These are phyloP conservation scores for Umbelopsis sp. DNA, from an alignment of 192 early-diverging fungal species.

Conservation along the genomic window DNA sequence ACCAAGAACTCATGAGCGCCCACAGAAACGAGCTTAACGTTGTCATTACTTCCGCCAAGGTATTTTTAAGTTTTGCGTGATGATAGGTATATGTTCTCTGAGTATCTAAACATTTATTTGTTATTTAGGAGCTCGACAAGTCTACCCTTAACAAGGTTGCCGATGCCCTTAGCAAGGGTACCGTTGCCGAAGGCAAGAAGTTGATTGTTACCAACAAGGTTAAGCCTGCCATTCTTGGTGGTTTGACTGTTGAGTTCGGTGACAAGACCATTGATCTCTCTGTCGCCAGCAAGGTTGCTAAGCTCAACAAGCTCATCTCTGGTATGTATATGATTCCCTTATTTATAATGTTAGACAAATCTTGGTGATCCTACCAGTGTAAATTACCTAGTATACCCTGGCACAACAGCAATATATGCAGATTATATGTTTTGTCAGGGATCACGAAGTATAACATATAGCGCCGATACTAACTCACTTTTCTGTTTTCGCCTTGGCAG, in stretches of 20 bases:
- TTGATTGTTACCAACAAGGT: slow-evolving; percentile 87
- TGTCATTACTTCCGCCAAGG: slow-evolving; percentile 88
- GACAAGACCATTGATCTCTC: slow-evolving; percentile 99
- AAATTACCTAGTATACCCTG: too few species aligned
- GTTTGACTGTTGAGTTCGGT: slow-evolving; percentile 95
- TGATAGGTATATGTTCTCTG: not conserved
- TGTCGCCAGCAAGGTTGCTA: slow-evolving; percentile 90
- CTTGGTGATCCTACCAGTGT: not conserved
- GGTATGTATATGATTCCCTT: slow-evolving; percentile 44
- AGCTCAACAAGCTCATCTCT: slow-evolving; percentile 92
- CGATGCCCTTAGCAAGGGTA: slow-evolving; percentile 61
- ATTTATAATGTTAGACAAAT: not conserved
- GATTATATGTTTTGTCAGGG: not conserved
- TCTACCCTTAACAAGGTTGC: slow-evolving; percentile 62
- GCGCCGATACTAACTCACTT: not conserved
- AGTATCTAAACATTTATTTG: not conserved
- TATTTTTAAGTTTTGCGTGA: slow-evolving; percentile 27
- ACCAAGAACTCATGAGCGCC: slow-evolving; percentile 83
- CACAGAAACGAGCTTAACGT: slow-evolving; percentile 86
- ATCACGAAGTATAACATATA: not conserved
- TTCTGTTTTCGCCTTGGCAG: not conserved
- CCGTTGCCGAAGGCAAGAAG: slow-evolving; percentile 80
- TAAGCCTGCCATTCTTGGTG: slow-evolving; percentile 91
- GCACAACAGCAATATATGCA: too few species aligned
- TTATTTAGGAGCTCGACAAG: slow-evolving; percentile 74